Evolutionary conservation across 192 early-diverging fungal genomes (phyloP), one percentile per base, ranked within the genome.

Genomic region (Coemansia guatemalensis): DNA sequence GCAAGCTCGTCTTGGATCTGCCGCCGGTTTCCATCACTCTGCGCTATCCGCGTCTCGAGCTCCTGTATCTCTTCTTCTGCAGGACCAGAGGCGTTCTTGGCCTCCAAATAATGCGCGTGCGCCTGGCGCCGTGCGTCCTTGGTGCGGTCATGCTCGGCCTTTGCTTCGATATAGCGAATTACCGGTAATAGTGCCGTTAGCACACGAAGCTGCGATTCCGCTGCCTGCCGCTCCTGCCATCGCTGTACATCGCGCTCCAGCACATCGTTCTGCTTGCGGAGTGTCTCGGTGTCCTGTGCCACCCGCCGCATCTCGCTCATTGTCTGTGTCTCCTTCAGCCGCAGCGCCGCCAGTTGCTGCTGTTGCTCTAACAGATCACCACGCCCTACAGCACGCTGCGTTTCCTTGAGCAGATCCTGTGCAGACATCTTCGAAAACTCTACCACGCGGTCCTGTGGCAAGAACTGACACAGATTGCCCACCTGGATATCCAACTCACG

Each of bases 381-480:
- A 21, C 84, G 85, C 5, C 93, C 95, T 17, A 89, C 89, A 0
- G 96, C 94, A 7, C 85, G 69, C 67, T 96, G 91, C 5, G 96
- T 99, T 69, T 93, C 90, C 39, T 74, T 68, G 22, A 99, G 81
- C 25, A 99, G 73, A 57, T 89, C 84, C 17, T 85, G 75, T 5
- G 94, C 84, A 25, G 85, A 79, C 87, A 99, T 86, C 82, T 91
- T 87, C 5, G 95, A 93, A 68, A 99, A 99, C 61, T 93, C 92
- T 6, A 88, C 85, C 6, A 99, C 97, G 55, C 87, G 84, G 74
- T 99, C 97, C 69, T 99, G 97, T 7, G 97, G 97, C 58, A 99
- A 75, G 63, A 99, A 97, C 78, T 97, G 96, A 73, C 97, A 99
- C 49, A 99, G 73, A 65, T 98, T 99, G 75, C 95, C 90, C 44